These are phyloP conservation scores for Phytophthora niederhauseri DNA, from an alignment of 352 stramenopile genomes.

Conservation along the genomic window DNA sequence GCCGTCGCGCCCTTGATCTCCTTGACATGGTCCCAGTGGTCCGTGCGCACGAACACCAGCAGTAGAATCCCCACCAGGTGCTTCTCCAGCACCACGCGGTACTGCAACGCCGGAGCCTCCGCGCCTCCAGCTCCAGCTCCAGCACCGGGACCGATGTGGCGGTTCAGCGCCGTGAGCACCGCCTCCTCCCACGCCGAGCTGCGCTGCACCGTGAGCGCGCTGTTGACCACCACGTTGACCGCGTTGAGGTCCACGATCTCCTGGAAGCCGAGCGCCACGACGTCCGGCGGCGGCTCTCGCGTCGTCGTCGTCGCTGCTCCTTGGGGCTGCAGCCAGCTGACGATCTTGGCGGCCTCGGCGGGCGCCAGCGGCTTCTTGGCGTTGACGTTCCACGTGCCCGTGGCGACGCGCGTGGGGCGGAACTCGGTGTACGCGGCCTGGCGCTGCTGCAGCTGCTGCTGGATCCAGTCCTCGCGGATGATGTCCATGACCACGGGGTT, in stretches of 20 bases:
- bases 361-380: constrained; percentile 96
- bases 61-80: constrained; percentile 98
- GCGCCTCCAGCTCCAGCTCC: constrained; percentile 10
- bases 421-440: constrained; percentile 73
- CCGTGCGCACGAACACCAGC: constrained; percentile 94
- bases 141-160: constrained; percentile 38
- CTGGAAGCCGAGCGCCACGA: constrained; percentile 92
- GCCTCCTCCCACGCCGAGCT: constrained; percentile 91
- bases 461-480: constrained; percentile 90
- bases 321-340: constrained; percentile 69
- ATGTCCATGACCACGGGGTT: constrained; percentile 86
- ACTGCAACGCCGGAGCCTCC: constrained; percentile 34
- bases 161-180: constrained; percentile 92
- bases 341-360: constrained; percentile 53
- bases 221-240: constrained; percentile 99
- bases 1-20: constrained; percentile 92
- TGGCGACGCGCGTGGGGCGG: constrained; percentile 61
- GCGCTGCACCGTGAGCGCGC: constrained; percentile 90
- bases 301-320: neutral
- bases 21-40: constrained; percentile 78
- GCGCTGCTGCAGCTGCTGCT: constrained; percentile 71
- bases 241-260: constrained; percentile 99
- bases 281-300: constrained; percentile 44
- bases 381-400: constrained; percentile 99
- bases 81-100: constrained; percentile 86